These are phyloP conservation scores for Globisporangium nagaii DNA, from an alignment of 352 stramenopile genomes.

Conservation along the genomic window DNA sequence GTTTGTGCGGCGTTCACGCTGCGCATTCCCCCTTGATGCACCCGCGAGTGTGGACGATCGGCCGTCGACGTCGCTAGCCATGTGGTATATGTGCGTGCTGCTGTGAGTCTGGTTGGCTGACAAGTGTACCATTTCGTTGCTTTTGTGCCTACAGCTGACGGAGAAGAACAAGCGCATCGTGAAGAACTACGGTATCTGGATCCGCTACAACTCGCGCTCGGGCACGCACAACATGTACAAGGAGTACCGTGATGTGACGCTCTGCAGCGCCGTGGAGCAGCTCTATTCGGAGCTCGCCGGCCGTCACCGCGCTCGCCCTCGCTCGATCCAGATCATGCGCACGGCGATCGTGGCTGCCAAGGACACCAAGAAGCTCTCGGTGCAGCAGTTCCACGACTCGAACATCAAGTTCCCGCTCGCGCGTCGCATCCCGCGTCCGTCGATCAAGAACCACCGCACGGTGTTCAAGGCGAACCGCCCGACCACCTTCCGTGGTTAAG, in stretches of 20 bases:
- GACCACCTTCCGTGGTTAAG: slow-evolving; percentile 98
- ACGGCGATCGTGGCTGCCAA: slow-evolving; percentile 94
- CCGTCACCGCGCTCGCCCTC: slow-evolving; percentile 94
- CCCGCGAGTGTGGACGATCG: not conserved
- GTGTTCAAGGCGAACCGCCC: slow-evolving; percentile 96
- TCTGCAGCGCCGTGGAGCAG: slow-evolving; percentile 98
- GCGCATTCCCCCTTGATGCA: not conserved
- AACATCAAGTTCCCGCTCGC: slow-evolving; percentile 98
- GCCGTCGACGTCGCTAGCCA: too few relatives aligned
- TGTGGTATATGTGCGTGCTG: not conserved
- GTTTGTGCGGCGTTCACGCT: not conserved
- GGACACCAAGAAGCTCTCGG: slow-evolving; percentile 95
- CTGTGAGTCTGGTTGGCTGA: not conserved
- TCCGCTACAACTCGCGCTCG: slow-evolving; percentile 99
- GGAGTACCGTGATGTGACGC: slow-evolving; percentile 98
- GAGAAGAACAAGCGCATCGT: slow-evolving; percentile 98
- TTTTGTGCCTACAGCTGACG: slow-evolving; percentile 61
- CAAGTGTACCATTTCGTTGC: not conserved
- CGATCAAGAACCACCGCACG: slow-evolving; percentile 94
- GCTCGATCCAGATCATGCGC: slow-evolving; percentile 99
- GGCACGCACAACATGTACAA: slow-evolving; percentile 99
- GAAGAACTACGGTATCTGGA: slow-evolving; percentile 99
- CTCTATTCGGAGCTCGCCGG: slow-evolving; percentile 99
- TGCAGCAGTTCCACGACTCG: slow-evolving; percentile 96
- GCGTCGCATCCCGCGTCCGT: slow-evolving; percentile 92